phyloP scores from a whole-genome alignment of 257 asterid genomes.

The Lithospermum erythrorhizon region DNA sequence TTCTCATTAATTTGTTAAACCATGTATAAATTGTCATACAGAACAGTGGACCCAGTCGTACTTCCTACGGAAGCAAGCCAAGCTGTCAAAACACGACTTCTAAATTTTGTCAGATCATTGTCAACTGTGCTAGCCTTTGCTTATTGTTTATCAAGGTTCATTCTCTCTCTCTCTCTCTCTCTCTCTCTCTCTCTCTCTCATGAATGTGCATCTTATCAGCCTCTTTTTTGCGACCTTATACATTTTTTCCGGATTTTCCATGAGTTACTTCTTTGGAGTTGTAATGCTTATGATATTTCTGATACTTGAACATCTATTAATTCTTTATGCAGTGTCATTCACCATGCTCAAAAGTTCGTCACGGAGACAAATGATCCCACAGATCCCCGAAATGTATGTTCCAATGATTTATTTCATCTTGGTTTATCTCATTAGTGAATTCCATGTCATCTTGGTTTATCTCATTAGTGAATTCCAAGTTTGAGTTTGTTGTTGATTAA shows the following conservation, averaged over 20 bases:
- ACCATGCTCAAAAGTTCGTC: slow-evolving; percentile 67
- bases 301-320: slow-evolving; percentile 14
- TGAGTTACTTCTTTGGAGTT: background rate
- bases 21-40: slow-evolving; percentile 24
- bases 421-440: slow-evolving; percentile 8
- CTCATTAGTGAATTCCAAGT: slow-evolving; percentile 7
- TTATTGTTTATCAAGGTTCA: slow-evolving; percentile 80
- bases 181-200: slow-evolving; percentile 1
- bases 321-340: slow-evolving; percentile 63
- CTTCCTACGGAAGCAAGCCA: slow-evolving; percentile 83
- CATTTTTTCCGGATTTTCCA: background rate
- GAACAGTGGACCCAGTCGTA: slow-evolving; percentile 74
- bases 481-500: background rate
- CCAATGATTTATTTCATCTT: slow-evolving; percentile 15
- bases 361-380: slow-evolving; percentile 66
- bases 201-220: background rate
- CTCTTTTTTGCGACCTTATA: slow-evolving; percentile 1
- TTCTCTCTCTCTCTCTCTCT: slow-evolving; percentile 8
- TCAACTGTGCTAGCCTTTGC: slow-evolving; percentile 90
- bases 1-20: background rate
- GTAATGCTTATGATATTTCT: slow-evolving; percentile 1
- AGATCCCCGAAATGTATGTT: slow-evolving; percentile 70
- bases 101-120: slow-evolving; percentile 78
- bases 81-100: slow-evolving; percentile 65
- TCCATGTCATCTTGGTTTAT: slow-evolving; percentile 6